Evolutionary conservation across 208 protist species (phyloP).

Genomic region (Naegleria lovaniensis): DNA sequence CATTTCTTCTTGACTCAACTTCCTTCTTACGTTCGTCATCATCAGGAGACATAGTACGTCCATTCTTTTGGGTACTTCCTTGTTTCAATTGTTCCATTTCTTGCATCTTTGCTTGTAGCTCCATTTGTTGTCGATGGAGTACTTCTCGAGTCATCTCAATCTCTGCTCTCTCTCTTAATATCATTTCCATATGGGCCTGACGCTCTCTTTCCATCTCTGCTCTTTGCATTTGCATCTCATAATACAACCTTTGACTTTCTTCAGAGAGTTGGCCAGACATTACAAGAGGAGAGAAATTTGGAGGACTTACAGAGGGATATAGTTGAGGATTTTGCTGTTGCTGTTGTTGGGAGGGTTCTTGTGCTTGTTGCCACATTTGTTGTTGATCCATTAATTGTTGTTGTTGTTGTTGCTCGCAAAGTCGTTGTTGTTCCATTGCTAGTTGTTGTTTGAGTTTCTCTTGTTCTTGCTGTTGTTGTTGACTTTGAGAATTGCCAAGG

Average conservation of each 20-base stretch:
- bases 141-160: neutral
- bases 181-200: neutral
- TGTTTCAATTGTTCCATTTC: neutral
- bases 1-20: neutral
- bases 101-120: neutral
- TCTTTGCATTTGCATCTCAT: neutral
- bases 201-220: neutral
- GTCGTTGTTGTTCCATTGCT: neutral
- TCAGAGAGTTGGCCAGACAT: neutral
- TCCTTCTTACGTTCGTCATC: neutral
- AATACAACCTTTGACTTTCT: neutral
- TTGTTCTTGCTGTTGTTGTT: neutral
- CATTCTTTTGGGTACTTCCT: neutral
- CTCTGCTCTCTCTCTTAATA: neutral
- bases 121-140: neutral
- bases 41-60: neutral
- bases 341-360: neutral
- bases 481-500: neutral
- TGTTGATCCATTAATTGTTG: neutral
- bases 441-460: neutral
- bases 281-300: too few relatives aligned
- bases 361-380: neutral
- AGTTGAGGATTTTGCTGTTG: neutral
- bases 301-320: neutral
- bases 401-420: neutral